Conservation (phyloP, 2,329 filamentous ascomycete species). For the Metarhizium sp. region DNA sequence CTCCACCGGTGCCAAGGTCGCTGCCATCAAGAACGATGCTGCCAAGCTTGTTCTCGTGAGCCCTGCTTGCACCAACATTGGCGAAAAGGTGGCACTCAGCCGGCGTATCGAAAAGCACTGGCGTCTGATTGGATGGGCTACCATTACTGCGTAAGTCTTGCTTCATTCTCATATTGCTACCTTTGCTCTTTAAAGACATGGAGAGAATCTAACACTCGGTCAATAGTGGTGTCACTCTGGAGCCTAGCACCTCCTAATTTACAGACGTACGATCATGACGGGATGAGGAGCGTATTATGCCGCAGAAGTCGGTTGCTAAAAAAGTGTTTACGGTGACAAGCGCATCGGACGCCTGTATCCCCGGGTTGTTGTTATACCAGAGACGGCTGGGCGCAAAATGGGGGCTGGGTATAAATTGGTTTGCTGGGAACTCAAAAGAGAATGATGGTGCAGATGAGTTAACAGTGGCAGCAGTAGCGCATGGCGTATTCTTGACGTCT, state of each 20-base stretch:
- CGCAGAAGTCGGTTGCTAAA: not conserved
- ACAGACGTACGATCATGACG: constrained; percentile 3
- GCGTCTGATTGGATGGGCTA: constrained; percentile 89
- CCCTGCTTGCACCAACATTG: constrained; percentile 92
- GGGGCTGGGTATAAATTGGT: not conserved
- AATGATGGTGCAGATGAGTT: not conserved
- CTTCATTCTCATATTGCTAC: too few species aligned
- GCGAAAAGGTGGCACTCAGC: constrained; percentile 94
- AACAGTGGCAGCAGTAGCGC: not conserved
- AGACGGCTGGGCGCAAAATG: constrained; percentile 1
- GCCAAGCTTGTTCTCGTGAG: constrained; percentile 89
- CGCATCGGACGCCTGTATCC: not conserved
- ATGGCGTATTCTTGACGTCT: not conserved
- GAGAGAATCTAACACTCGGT: not conserved
- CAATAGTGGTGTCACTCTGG: constrained; percentile 43
- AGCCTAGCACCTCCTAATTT: constrained; percentile 37
- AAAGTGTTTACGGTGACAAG: not conserved
- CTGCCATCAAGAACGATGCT: constrained; percentile 94
- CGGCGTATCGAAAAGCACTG: constrained; percentile 99
- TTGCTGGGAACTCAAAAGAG: not conserved
- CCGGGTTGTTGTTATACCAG: not conserved
- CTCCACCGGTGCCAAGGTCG: constrained; percentile 93
- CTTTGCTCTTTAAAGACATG: too few species aligned
- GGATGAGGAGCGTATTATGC: constrained; percentile 4
- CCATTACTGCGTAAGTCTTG: constrained; percentile 56